Evolutionary conservation across 2,329 filamentous ascomycete genomes (phyloP).

Genomic region (Ophiobolus disseminans): DNA sequence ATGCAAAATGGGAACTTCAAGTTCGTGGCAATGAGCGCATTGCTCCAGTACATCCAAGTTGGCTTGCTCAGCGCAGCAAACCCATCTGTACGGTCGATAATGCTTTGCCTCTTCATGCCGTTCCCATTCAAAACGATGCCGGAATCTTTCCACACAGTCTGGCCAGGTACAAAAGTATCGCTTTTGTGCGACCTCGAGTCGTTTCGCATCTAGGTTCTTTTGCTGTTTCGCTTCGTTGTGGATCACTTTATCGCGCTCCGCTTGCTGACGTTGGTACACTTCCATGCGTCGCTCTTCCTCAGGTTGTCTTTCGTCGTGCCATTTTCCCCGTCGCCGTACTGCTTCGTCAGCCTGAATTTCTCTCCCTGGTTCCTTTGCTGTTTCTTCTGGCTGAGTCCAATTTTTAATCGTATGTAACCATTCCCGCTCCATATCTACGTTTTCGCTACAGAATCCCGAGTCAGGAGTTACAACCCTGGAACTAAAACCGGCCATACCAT

Average conservation of each 20-base stretch:
- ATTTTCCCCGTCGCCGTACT: too few species aligned
- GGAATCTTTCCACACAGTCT: conserved; percentile 1
- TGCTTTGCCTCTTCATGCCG: conserved; percentile 17
- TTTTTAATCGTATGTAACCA: too few species aligned
- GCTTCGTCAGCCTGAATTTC: too few species aligned
- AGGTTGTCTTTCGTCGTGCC: too few species aligned
- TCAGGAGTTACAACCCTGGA: too few species aligned
- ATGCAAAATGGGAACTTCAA: not conserved
- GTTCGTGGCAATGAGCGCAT: conserved; percentile 1
- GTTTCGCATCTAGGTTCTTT: not conserved
- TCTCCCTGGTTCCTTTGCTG: too few species aligned
- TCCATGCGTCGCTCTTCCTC: too few species aligned
- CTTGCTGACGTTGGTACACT: too few species aligned
- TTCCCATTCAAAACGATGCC: conserved; percentile 3
- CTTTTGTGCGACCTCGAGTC: not conserved
- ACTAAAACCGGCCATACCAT: too few species aligned
- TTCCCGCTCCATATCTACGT: too few species aligned
- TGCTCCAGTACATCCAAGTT: not conserved
- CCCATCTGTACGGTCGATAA: conserved; percentile 14
- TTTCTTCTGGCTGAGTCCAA: too few species aligned
- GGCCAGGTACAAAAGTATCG: conserved; percentile 10
- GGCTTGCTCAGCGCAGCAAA: conserved; percentile 1
- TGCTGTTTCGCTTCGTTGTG: not conserved
- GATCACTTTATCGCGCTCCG: not conserved
- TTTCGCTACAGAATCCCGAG: not conserved